Base-by-base conservation (phyloP, 345 rosid genomes). In the Excoecaria cochinchinensis region DNA sequence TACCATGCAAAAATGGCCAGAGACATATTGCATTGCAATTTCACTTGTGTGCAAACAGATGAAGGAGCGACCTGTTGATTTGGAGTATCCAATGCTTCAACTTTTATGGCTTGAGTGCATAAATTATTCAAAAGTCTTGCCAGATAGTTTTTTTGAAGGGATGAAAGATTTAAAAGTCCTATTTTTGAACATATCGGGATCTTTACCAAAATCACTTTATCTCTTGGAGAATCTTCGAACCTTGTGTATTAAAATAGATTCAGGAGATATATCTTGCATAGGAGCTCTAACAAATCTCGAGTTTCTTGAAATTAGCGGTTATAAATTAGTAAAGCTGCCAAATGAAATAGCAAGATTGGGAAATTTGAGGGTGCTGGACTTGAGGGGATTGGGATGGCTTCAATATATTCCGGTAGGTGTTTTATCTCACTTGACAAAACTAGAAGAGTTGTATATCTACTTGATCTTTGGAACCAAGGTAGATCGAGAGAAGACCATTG, bases 91-190 rank as follows among this genome's bases (percentile, higher is more conserved):
- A 4, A 19, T 39, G 6, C 72, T 80, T 46, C 53, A 8, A 12
- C 51, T 77, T 24, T 73, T 79, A 8, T 6, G 4, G 1, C 0
- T 82, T 11, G 0, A 0, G 0, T 13, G 8, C 0, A n/a, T n/a
- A n/a, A n/a, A n/a, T n/a, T 4, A 44, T 0, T 57, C 64, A 22
- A 0, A 46, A 8, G 0, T 36, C 39, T 72, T 84, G 9, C 80
- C 85, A 0, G 7, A 62, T 3, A 21, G 2, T 0, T 63, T 82
- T 52, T 82, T 80, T 24, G 13, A 21, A 11, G 58, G 42, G 19
- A 78, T 62, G 77, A 17, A 5, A 46, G 55, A 76, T 6, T 77
- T 85, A 7, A 62, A 15, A 76, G 82, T 78, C 4, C 15, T 85
- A 12, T 59, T 52, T 16, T 16, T 76, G 8, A 8, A 16, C 15